Conservation (phyloP, 2,329 filamentous ascomycete genomes). For the Aspergillus jensenii region DNA sequence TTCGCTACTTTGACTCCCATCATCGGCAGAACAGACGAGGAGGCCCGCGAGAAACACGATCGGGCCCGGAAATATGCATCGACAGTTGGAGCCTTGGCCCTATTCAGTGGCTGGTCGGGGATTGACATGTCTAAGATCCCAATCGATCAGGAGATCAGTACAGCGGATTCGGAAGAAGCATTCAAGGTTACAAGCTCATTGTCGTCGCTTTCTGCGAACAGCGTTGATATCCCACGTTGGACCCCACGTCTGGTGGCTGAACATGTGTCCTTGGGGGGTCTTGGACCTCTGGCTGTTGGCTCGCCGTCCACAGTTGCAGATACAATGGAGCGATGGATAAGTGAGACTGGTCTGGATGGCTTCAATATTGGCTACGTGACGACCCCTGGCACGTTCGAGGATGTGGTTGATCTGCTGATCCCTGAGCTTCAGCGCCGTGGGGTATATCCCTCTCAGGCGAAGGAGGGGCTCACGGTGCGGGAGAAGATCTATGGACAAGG, state of each 20-base stretch:
- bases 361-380: slow-evolving; percentile 50
- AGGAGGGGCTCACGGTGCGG: slow-evolving; percentile 48
- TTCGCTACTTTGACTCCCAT: slow-evolving; percentile 54
- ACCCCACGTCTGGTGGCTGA: slow-evolving; percentile 50
- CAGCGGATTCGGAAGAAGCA: slow-evolving; percentile 55
- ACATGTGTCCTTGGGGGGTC: slow-evolving; percentile 49
- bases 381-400: slow-evolving; percentile 54
- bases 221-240: slow-evolving; percentile 48
- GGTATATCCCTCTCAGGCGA: slow-evolving; percentile 40
- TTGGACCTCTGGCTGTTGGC: slow-evolving; percentile 51
- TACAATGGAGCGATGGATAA: slow-evolving; percentile 49
- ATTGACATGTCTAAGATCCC: slow-evolving; percentile 60
- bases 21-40: slow-evolving; percentile 51
- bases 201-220: slow-evolving; percentile 49
- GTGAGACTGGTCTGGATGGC: slow-evolving; percentile 44
- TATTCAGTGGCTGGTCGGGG: slow-evolving; percentile 60
- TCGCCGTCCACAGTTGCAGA: slow-evolving; percentile 48
- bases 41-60: slow-evolving; percentile 54
- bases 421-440: slow-evolving; percentile 49
- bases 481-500: slow-evolving; percentile 65
- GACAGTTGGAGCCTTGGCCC: slow-evolving; percentile 54
- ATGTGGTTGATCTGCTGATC: slow-evolving; percentile 51
- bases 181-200: slow-evolving; percentile 52
- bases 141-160: slow-evolving; percentile 57
- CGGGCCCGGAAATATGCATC: slow-evolving; percentile 55